Base-by-base conservation (phyloP, 495 filamentous ascomycete genomes). In the Penicillium canariense region DNA sequence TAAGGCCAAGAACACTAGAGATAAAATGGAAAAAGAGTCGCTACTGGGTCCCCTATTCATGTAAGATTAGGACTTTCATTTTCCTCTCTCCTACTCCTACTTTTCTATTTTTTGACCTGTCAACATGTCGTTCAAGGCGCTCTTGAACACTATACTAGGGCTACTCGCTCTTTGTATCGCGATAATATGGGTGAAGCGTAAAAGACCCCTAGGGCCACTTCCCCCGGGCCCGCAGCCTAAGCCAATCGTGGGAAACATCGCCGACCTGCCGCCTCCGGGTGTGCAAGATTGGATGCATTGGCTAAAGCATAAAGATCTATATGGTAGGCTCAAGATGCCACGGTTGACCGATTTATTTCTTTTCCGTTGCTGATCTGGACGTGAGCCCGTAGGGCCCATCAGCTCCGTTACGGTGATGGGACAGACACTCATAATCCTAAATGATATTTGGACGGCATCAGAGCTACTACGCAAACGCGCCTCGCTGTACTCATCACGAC, bases 321-420 rank as follows among this genome's bases (percentile, higher is more conserved):
- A 62, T 50, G 59, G 59, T 62, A 39, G 7, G 31, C 15, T 10
- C 4, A 22, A 10, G 2, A 7, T 38, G 8, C 7, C 5, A 18
- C 26, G 8, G 10, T 6, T 31, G 28, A 22, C 15, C 4, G 26
- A 11, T 31, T 14, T 11, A 43, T 23, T 43, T 9, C 22, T 32
- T 18, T 7, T 12, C 15, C 6, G 20, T 48, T 6, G 6, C 0
- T 30, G 12, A 31, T 23, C 15, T 48, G 15, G 25, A 17, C 7
- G 12, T n/a, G 17, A 20, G n/a, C n/a, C n/a, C 17, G 8, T 15
- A 68, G 62, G 78, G 5, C 71, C 75, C 0, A 69, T 82, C 14
- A 81, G 77, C 54, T 82, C 77, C 15, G 43, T 82, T 5, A 77
- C 72, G 1, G 63, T 78, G 3, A 56, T 77, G 40, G 78, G 76